Evolutionary conservation across 192 early-diverging fungal species (phyloP), one percentile per base, ranked within the genome.

Genomic region (Umbelopsis isabellina): DNA sequence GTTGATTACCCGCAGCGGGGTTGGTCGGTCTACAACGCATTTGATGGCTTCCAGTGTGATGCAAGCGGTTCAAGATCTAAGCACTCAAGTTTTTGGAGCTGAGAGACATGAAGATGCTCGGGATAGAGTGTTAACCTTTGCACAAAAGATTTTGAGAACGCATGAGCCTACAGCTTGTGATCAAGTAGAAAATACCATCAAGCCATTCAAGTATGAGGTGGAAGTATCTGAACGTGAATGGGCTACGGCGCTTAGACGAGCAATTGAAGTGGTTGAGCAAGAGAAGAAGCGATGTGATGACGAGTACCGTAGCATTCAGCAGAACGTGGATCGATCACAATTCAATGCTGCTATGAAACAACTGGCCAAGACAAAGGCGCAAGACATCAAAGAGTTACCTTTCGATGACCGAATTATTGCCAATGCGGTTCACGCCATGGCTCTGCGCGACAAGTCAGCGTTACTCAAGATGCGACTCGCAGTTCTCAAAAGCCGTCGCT

Each of bases 171-270:
- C 90, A 7, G 91, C 95, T 13, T 86, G 94, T 7, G 96, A 96
- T 72, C 95, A 96, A 80, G 96, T 98, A 13, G 96, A 98, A 71
- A 98, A 96, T 83, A 96, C 94, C 4, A 94, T 98, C 80, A 98
- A 98, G 83, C 96, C 95, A 22, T 95, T 91, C 86, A 98, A 98
- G 83, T 95, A 94, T 73, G 96, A 98, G 78, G 91, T 96, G 13
- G 96, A 98, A 71, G 88, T 90, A 46, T 87, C 91, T 23, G 91
- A 93, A n/a, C 83, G 87, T 68, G 96, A 98, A 77, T 98, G 96
- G 96, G 79, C 80, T 23, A 93, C 94, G 65, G 96, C 91, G 6
- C 84, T 89, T 67, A 89, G 89, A 73, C 86, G 92, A 30, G 82
- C 96, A 4, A 82, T 88, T 7, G 72, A 73, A 3, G 74, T 93